phyloP scores from a whole-genome alignment of 257 asterid species.

The Salvia miltiorrhiza region DNA sequence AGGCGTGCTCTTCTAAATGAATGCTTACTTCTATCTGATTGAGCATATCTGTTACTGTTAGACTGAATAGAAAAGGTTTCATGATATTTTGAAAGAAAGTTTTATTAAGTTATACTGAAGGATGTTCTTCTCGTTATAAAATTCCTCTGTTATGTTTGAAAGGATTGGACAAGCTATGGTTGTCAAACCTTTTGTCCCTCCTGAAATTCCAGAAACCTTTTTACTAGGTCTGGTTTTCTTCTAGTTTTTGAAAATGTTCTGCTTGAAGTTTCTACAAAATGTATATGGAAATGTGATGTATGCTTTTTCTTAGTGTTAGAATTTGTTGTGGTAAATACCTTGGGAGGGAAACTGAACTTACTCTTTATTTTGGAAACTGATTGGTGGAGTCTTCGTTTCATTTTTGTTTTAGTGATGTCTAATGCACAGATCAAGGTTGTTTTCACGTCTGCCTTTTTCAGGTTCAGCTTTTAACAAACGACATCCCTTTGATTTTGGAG shows the following conservation, averaged over 20 bases:
- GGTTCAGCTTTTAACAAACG: constrained; percentile 63
- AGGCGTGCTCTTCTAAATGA: no score
- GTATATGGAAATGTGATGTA: background rate
- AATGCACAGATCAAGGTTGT: constrained; percentile 32
- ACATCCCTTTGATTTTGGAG: constrained; percentile 59
- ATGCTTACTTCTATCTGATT: no score
- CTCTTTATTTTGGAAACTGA: background rate
- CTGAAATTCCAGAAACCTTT: background rate
- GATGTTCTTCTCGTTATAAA: no score
- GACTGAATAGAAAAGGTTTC: no score
- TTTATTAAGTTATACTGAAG: no score
- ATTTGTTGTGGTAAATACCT: background rate
- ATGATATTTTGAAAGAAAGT: no score
- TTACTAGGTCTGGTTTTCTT: background rate
- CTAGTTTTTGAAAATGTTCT: background rate
- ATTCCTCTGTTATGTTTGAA: background rate
- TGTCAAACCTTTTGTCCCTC: background rate
- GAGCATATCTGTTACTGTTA: no score
- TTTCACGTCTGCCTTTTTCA: constrained; percentile 35
- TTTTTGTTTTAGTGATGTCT: constrained; percentile 7
- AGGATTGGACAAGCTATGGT: background rate
- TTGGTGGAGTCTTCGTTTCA: background rate
- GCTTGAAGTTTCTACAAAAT: background rate
- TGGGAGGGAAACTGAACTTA: background rate
- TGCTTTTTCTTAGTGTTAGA: background rate